Evolutionary conservation across 2,329 filamentous ascomycete species (phyloP).

Genomic region (Pseudohalonectria lignicola): DNA sequence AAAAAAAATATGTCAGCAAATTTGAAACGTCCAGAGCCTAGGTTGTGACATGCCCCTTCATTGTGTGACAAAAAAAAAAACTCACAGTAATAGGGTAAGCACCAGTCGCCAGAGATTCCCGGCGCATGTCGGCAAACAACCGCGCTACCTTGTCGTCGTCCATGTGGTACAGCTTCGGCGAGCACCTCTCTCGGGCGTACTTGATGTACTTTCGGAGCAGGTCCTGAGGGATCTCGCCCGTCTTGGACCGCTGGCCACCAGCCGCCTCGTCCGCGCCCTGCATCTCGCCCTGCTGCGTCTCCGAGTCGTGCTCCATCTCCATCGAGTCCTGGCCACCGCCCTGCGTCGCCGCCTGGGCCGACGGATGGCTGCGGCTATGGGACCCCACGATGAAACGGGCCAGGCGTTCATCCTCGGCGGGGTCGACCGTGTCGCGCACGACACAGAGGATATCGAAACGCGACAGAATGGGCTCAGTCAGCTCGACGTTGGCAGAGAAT

Average conservation of each 20-base stretch:
- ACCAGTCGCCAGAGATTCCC: slow-evolving; percentile 84
- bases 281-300: slow-evolving; percentile 22
- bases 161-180: slow-evolving; percentile 91
- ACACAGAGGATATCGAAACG: slow-evolving; percentile 98
- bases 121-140: slow-evolving; percentile 90
- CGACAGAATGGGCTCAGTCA: slow-evolving; percentile 93
- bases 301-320: slow-evolving; percentile 50
- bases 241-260: slow-evolving; percentile 19
- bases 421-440: slow-evolving; percentile 90
- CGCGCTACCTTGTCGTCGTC: slow-evolving; percentile 94
- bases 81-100: slow-evolving; percentile 96
- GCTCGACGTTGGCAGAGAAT: slow-evolving; percentile 90
- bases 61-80: slow-evolving; percentile 10
- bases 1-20: not conserved
- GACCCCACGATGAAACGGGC: slow-evolving; percentile 92
- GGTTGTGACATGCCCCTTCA: too few relatives aligned
- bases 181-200: slow-evolving; percentile 81
- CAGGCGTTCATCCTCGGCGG: slow-evolving; percentile 80
- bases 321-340: slow-evolving; percentile 36
- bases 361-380: slow-evolving; percentile 74
- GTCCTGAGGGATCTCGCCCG: slow-evolving; percentile 78
- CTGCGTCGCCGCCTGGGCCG: slow-evolving; percentile 26
- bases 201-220: slow-evolving; percentile 93
- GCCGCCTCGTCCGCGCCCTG: slow-evolving; percentile 13
- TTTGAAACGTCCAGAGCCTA: too few relatives aligned